Percentiles rank a stretch among this genome's conserved stretches.
These are phyloP conservation scores for Colletotrichum higginsianum DNA, from an alignment of 2,329 filamentous ascomycete species.

Conservation along the genomic window DNA sequence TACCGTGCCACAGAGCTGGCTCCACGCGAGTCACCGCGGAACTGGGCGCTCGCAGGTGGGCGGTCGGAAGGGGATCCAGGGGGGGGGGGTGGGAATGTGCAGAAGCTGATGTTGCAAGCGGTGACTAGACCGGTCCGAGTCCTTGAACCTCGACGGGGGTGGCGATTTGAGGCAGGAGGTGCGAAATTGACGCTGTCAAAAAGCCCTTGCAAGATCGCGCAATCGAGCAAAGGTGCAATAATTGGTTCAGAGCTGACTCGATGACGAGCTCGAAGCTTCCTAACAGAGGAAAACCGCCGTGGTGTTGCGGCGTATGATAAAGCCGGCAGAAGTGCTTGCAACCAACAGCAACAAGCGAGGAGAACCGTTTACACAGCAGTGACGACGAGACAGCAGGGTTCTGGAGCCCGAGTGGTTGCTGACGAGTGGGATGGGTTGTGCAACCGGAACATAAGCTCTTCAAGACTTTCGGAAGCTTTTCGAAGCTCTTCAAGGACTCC, in stretches of 20 bases:
- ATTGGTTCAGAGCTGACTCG: slow-evolving; percentile 25
- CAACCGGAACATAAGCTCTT: slow-evolving; percentile 31
- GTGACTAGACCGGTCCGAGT: slow-evolving; percentile 33
- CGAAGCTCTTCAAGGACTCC: slow-evolving; percentile 20
- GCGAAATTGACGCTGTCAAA: slow-evolving; percentile 31
- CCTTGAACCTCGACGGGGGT: slow-evolving; percentile 30
- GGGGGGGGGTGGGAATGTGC: slow-evolving; percentile 13
- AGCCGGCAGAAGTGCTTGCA: slow-evolving; percentile 21
- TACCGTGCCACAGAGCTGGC: slow-evolving; percentile 23
- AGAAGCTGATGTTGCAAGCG: slow-evolving; percentile 30
- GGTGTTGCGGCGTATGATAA: slow-evolving; percentile 28
- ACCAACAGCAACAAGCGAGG: slow-evolving; percentile 15
- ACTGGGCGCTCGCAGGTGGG: slow-evolving; percentile 16
- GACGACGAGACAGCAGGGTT: slow-evolving; percentile 14
- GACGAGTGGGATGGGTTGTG: slow-evolving; percentile 16
- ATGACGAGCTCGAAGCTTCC: slow-evolving; percentile 22
- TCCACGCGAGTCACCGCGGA: slow-evolving; percentile 13
- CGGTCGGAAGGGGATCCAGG: slow-evolving; percentile 10
- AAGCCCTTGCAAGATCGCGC: slow-evolving; percentile 39
- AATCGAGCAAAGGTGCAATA: slow-evolving; percentile 32
- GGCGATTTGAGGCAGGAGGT: slow-evolving; percentile 33
- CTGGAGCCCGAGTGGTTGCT: slow-evolving; percentile 4
- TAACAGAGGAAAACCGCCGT: slow-evolving; percentile 21
- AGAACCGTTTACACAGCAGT: slow-evolving; percentile 5
- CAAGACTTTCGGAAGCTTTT: slow-evolving; percentile 10